Evolutionary conservation across 805 yeast species (phyloP).

Genomic region (Starmerella powellii): DNA sequence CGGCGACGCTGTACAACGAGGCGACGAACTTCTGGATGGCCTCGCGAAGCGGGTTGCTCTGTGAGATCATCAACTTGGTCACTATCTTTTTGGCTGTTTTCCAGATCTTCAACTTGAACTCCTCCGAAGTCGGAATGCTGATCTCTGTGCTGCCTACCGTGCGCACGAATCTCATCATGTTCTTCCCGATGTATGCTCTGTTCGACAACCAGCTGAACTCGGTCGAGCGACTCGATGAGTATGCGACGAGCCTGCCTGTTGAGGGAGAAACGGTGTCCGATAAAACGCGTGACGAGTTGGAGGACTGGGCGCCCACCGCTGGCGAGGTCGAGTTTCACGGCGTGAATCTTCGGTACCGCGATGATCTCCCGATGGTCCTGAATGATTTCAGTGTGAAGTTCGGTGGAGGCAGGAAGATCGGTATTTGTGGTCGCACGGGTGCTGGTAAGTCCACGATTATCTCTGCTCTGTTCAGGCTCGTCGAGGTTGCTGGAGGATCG

Average conservation of each 20-base stretch:
- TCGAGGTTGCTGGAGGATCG: conserved; percentile 42
- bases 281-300: conserved; percentile 21
- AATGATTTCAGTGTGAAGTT: conserved; percentile 42
- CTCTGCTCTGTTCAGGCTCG: conserved; percentile 55
- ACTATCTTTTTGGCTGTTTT: conserved; percentile 48
- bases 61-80: conserved; percentile 39
- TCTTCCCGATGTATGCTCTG: conserved; percentile 51
- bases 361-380: conserved; percentile 51
- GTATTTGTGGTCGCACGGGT: conserved; percentile 83
- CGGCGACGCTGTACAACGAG: conserved; percentile 48
- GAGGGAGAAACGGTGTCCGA: conserved; percentile 58
- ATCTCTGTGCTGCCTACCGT: conserved; percentile 46
- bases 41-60: conserved; percentile 44
- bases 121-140: conserved; percentile 55
- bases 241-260: conserved; percentile 39
- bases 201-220: conserved; percentile 66
- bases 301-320: conserved; percentile 44
- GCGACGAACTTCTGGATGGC: conserved; percentile 65
- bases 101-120: conserved; percentile 43
- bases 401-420: conserved; percentile 52
- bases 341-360: conserved; percentile 50
- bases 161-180: conserved; percentile 43
- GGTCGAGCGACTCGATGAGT: conserved; percentile 54
- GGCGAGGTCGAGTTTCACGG: conserved; percentile 47
- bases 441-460: conserved; percentile 74